Evolutionary conservation across 257 asterid species (phyloP), one percentile per base, ranked within the genome.

Genomic region (Leptodermis oblonga): DNA sequence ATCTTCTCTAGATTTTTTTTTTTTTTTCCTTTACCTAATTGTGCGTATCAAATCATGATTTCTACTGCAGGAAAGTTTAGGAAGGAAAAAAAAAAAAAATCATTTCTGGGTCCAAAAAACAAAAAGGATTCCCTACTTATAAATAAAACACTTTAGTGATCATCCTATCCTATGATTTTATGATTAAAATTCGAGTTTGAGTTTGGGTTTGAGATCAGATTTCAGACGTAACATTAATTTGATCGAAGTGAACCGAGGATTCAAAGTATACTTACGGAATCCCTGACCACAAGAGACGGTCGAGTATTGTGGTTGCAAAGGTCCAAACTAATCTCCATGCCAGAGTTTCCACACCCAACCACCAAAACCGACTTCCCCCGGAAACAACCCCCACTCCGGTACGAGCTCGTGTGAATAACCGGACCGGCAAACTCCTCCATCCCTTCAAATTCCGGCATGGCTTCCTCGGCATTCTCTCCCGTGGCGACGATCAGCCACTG

Each of bases 271-370:
- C 79, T 77, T 74, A 80, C 84, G 22, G 84, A 69, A 63, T 77
- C 75, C 60, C 83, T 77, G 68, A 82, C 82, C 14, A 77, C 87
- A 31, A 82, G 81, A 23, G 79, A 77, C 26, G 87, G 81, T 67
- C 26, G 30, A 45, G 87, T 84, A 63, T 77, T 49, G 72, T 79
- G 61, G 56, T 82, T 77, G 62, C 72, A 72, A 10, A 82, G 84
- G 54, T 82, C 84, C 77, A 77, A 74, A 73, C 81, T 77, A n/a
- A 82, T 72, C 70, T 82, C 87, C 87, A 82, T 82, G 43, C 87
- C 84, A 2, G 87, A 82, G 49, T 82, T 82, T 23, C 87, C 87
- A 37, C 87, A 79, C 34, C 87, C 87, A 42, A 82, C 81, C n/a
- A 82, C 84, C 73, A 80, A 75, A 53, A 82, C 82, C 7, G 65